phyloP scores from a whole-genome alignment of 345 rosid genomes.

The Salix exigua region DNA sequence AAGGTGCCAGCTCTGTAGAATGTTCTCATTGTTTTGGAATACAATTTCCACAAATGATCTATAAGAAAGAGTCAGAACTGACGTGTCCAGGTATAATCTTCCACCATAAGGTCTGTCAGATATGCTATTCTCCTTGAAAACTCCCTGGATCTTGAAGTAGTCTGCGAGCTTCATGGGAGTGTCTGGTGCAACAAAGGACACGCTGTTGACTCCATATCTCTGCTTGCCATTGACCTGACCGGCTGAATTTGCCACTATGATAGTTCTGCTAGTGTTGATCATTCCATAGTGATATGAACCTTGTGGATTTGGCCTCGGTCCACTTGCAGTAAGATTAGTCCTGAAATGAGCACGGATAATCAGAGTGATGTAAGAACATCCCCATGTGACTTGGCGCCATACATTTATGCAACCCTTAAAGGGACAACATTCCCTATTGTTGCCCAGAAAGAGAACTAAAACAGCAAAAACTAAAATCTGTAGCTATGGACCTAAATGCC shows the following conservation, averaged over 20 bases:
- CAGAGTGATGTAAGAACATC: not conserved
- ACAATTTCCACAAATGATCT: slow-evolving; percentile 76
- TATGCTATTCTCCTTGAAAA: slow-evolving; percentile 69
- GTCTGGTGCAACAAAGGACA: slow-evolving; percentile 62
- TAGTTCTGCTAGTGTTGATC: slow-evolving; percentile 71
- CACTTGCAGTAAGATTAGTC: slow-evolving; percentile 91
- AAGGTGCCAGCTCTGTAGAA: slow-evolving; percentile 84
- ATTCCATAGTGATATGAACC: slow-evolving; percentile 94
- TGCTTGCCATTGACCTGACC: slow-evolving; percentile 81
- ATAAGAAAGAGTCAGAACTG: slow-evolving; percentile 71
- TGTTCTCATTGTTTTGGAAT: slow-evolving; percentile 73
- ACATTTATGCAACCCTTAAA: too few relatives aligned
- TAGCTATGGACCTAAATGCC: too few relatives aligned
- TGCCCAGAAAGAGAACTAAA: too few relatives aligned
- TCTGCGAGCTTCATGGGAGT: slow-evolving; percentile 92
- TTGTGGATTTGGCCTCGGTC: slow-evolving; percentile 95
- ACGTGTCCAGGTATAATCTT: slow-evolving; percentile 57
- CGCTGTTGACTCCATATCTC: slow-evolving; percentile 75
- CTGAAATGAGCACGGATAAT: slow-evolving; percentile 29
- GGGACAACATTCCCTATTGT: too few relatives aligned
- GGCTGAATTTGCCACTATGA: slow-evolving; percentile 65
- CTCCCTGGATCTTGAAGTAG: slow-evolving; percentile 79
- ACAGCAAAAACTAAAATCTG: too few relatives aligned
- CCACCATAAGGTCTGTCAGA: slow-evolving; percentile 61
- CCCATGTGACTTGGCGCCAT: too few relatives aligned